Conservation (phyloP, 768 basidiomycete genomes). For the Leccinellum albellum region DNA sequence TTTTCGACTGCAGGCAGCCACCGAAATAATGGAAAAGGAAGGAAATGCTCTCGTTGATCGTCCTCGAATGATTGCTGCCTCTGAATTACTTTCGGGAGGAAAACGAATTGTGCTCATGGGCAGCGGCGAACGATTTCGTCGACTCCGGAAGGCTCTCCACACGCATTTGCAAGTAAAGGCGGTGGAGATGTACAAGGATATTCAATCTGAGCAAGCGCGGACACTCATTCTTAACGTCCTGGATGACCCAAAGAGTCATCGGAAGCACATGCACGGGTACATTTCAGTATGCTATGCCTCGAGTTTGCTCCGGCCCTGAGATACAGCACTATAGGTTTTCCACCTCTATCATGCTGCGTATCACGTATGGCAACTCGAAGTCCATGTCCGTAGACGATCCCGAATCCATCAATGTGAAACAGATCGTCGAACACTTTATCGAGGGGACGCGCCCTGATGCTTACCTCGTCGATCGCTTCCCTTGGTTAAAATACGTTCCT, state of each 20-base stretch:
- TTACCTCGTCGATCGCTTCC: conserved; percentile 34
- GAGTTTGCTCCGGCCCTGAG: neutral
- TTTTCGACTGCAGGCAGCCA: conserved; percentile 39
- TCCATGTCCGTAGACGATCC: conserved; percentile 21
- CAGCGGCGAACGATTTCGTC: conserved; percentile 51
- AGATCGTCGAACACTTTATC: conserved; percentile 25
- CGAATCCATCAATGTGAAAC: conserved; percentile 15
- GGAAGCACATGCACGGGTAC: conserved; percentile 44
- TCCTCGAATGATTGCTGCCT: conserved; percentile 49
- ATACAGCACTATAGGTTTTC: conserved; percentile 21
- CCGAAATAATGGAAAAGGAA: conserved; percentile 62
- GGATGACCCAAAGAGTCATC: conserved; percentile 31
- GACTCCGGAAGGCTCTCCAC: conserved; percentile 52
- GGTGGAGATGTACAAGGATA: conserved; percentile 41
- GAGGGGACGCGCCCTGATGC: conserved; percentile 30
- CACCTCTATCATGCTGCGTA: conserved; percentile 21
- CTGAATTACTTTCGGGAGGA: conserved; percentile 51
- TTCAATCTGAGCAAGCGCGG: conserved; percentile 36
- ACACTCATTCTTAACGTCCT: conserved; percentile 28
- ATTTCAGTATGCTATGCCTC: conserved; percentile 26
- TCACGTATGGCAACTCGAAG: conserved; percentile 24
- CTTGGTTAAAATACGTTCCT: conserved; percentile 45
- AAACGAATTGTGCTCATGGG: conserved; percentile 50
- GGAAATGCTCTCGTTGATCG: conserved; percentile 49
- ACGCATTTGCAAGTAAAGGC: conserved; percentile 50